These are phyloP conservation scores for Fusarium tjaetaba DNA, from an alignment of 2,329 filamentous ascomycete genomes.

Conservation along the genomic window DNA sequence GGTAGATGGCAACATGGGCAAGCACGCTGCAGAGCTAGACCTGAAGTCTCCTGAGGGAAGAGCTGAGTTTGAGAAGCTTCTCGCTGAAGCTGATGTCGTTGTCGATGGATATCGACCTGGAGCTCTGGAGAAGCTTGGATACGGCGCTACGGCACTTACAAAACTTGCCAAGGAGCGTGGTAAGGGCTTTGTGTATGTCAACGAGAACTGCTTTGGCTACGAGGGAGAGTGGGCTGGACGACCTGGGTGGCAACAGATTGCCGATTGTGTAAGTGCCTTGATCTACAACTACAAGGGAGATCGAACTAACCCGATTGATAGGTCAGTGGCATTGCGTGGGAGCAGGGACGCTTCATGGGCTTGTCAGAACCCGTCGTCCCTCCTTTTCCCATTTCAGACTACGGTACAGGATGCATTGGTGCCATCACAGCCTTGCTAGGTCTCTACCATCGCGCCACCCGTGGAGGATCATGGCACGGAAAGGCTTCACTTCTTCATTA, in stretches of 20 bases:
- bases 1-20: constrained; percentile 77
- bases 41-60: constrained; percentile 66
- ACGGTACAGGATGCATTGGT: constrained; percentile 78
- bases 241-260: constrained; percentile 78
- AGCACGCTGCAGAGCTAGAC: constrained; percentile 72
- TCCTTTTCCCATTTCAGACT: constrained; percentile 71
- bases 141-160: constrained; percentile 65
- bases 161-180: constrained; percentile 63
- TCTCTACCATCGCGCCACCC: constrained; percentile 68
- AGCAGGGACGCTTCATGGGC: constrained; percentile 70
- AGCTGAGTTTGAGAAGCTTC: constrained; percentile 64
- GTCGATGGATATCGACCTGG: constrained; percentile 76
- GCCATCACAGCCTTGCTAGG: constrained; percentile 73
- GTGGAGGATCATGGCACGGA: constrained; percentile 73
- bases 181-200: constrained; percentile 73
- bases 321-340: constrained; percentile 68
- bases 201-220: constrained; percentile 77
- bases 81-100: constrained; percentile 71
- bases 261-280: constrained; percentile 62
- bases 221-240: constrained; percentile 67
- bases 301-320: constrained; percentile 32
- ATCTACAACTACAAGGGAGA: not conserved
- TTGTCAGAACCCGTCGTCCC: constrained; percentile 72
- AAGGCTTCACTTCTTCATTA: constrained; percentile 74
- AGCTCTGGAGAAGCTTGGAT: constrained; percentile 70